Evolutionary conservation across 257 asterid species (phyloP).

Genomic region (Eucommia ulmoides): DNA sequence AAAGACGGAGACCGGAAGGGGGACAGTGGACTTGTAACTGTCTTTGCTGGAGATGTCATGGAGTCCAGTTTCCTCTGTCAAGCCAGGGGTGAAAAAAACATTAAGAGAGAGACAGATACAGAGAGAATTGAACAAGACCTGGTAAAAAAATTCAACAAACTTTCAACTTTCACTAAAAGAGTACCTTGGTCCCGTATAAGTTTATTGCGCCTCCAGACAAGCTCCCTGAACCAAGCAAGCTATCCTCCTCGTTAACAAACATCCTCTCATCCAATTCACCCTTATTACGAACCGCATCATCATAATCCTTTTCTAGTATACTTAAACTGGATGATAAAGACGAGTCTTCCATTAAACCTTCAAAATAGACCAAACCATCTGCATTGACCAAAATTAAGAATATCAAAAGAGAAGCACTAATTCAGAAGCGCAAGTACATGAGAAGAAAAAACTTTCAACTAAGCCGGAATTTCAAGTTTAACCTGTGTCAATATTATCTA

Average conservation of each 20-base stretch:
- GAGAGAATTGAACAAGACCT: no score
- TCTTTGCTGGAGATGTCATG: slow-evolving; percentile 75
- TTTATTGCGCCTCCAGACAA: slow-evolving; percentile 59
- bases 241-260: slow-evolving; percentile 64
- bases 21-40: slow-evolving; percentile 68
- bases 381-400: slow-evolving; percentile 21
- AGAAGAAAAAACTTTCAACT: not conserved
- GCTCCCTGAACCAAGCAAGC: slow-evolving; percentile 81
- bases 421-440: not conserved
- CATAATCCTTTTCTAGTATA: slow-evolving; percentile 63
- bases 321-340: slow-evolving; percentile 38
- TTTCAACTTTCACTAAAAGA: slow-evolving; percentile 2
- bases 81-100: slow-evolving; percentile 5
- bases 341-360: slow-evolving; percentile 68
- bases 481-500: slow-evolving; percentile 60
- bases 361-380: slow-evolving; percentile 71
- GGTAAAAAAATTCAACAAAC: not conserved
- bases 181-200: slow-evolving; percentile 35
- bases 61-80: slow-evolving; percentile 62
- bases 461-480: slow-evolving; percentile 4
- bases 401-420: not conserved
- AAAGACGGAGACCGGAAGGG: slow-evolving; percentile 54
- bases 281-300: slow-evolving; percentile 34
- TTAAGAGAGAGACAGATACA: not conserved
- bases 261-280: slow-evolving; percentile 88